Conservation (phyloP, 805 yeast genomes). For the Tetrapisispora phaffii region DNA sequence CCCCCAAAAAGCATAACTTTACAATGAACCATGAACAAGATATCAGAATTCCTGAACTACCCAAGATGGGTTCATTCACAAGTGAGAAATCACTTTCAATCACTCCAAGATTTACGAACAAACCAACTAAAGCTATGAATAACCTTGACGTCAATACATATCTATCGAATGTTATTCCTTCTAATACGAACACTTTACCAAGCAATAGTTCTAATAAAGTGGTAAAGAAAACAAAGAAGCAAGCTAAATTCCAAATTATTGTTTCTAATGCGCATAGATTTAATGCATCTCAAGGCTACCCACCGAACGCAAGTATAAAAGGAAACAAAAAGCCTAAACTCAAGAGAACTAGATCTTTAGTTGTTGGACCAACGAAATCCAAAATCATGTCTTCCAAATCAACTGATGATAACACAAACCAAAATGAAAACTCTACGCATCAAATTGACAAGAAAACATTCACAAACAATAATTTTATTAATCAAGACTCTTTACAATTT, state of each 20-base stretch:
- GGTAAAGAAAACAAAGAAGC: slow-evolving; percentile 11
- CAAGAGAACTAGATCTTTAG: slow-evolving; percentile 22
- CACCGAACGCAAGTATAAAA: slow-evolving; percentile 7
- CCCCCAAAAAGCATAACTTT: slow-evolving; percentile 19
- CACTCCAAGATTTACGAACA: slow-evolving; percentile 1
- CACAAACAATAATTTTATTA: background rate
- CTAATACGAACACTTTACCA: background rate
- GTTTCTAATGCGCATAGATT: slow-evolving; percentile 28
- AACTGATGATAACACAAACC: slow-evolving; percentile 1
- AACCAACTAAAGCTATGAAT: background rate
- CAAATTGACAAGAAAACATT: background rate
- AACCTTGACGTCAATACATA: background rate
- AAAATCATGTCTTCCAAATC: background rate
- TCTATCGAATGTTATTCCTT: background rate
- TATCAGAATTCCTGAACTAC: slow-evolving; percentile 25
- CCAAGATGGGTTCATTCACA: slow-evolving; percentile 30
- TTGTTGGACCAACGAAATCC: slow-evolving; percentile 10
- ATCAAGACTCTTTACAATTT: slow-evolving; percentile 3
- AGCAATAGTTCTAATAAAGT: background rate
- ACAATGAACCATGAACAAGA: background rate
- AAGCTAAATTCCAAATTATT: slow-evolving; percentile 29
- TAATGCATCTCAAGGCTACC: slow-evolving; percentile 9
- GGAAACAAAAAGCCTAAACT: slow-evolving; percentile 10
- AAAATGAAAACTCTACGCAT: background rate
- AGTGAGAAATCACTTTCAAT: slow-evolving; percentile 15